phyloP scores from a whole-genome alignment of 495 filamentous ascomycete species.

The Mycothermus thermophilus region DNA sequence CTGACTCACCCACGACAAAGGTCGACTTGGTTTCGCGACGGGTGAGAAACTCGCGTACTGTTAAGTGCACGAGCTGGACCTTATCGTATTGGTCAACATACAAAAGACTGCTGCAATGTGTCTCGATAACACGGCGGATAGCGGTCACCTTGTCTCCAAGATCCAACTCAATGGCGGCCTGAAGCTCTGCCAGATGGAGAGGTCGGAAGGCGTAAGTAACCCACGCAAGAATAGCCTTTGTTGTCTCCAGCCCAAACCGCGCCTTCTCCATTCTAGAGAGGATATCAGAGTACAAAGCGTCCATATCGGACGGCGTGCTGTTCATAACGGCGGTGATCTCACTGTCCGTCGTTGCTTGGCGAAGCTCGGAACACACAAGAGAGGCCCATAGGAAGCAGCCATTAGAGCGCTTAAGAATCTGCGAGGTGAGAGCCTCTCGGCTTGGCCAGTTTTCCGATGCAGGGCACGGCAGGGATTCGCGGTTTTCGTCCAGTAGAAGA shows the following conservation, averaged over 20 bases:
- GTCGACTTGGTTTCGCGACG: neutral
- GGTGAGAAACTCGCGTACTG: slow-evolving; percentile 7
- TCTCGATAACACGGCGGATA: slow-evolving; percentile 1
- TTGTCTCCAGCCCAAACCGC: neutral
- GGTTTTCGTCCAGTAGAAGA: neutral
- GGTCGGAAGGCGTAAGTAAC: slow-evolving; percentile 1
- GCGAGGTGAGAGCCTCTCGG: neutral
- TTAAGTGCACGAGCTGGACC: slow-evolving; percentile 7
- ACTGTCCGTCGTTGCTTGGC: neutral
- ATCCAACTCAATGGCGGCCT: slow-evolving; percentile 5
- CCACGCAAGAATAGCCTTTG: slow-evolving; percentile 3
- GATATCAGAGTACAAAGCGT: slow-evolving; percentile 1
- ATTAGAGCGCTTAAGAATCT: neutral
- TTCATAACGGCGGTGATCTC: slow-evolving; percentile 1
- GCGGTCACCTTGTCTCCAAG: slow-evolving; percentile 8
- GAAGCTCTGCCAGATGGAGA: slow-evolving; percentile 1
- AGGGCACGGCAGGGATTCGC: neutral
- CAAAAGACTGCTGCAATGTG: slow-evolving; percentile 4
- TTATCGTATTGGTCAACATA: slow-evolving; percentile 6
- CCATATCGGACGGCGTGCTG: slow-evolving; percentile 3
- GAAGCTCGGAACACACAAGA: neutral
- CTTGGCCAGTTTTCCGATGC: neutral
- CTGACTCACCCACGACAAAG: slow-evolving; percentile 1
- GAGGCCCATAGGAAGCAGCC: slow-evolving; percentile 6
- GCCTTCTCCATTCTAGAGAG: neutral